A percentile compares a stretch with the other conserved stretches of the same genome.
These are phyloP conservation scores for Claviceps sp. DNA, from an alignment of 2,329 filamentous ascomycete genomes.

Conservation along the genomic window DNA sequence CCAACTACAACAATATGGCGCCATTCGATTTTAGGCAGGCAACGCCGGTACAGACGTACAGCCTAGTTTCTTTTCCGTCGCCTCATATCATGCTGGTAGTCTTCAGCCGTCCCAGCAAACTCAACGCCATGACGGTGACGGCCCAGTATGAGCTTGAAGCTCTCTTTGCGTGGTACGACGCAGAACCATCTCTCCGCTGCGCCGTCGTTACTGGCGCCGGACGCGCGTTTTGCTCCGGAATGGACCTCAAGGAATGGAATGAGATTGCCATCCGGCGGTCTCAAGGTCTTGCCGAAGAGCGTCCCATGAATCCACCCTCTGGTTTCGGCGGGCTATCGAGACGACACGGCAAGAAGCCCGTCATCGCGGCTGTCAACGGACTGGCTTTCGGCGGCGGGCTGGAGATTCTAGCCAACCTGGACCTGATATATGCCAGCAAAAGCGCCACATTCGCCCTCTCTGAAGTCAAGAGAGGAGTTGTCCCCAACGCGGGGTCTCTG, in stretches of 20 bases:
- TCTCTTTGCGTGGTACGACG: constrained; percentile 48
- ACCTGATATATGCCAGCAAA: constrained; percentile 52
- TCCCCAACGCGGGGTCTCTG: constrained; percentile 57
- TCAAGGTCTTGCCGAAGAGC: constrained; percentile 1
- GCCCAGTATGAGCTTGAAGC: constrained; percentile 34
- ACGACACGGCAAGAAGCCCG: constrained; percentile 56
- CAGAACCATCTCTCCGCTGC: constrained; percentile 45
- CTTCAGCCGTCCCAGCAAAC: constrained; percentile 42
- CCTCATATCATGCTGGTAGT: constrained; percentile 31
- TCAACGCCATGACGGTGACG: constrained; percentile 41
- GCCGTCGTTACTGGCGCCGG: constrained; percentile 51
- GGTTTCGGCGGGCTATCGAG: constrained; percentile 57
- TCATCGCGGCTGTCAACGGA: constrained; percentile 66
- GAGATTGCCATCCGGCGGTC: constrained; percentile 22
- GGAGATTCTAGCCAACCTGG: constrained; percentile 62
- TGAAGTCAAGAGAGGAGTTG: constrained; percentile 58
- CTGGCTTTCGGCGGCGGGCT: constrained; percentile 63
- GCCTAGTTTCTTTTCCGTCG: constrained; percentile 20
- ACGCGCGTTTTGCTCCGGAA: constrained; percentile 54
- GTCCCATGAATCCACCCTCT: constrained; percentile 21
- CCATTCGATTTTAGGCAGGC: background rate
- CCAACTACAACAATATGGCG: background rate
- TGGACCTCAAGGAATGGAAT: constrained; percentile 54
- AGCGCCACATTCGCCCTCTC: constrained; percentile 53
- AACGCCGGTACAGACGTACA: constrained; percentile 18